Base-by-base conservation (phyloP, 1,139 yeast species). In the Pichia sp. region DNA sequence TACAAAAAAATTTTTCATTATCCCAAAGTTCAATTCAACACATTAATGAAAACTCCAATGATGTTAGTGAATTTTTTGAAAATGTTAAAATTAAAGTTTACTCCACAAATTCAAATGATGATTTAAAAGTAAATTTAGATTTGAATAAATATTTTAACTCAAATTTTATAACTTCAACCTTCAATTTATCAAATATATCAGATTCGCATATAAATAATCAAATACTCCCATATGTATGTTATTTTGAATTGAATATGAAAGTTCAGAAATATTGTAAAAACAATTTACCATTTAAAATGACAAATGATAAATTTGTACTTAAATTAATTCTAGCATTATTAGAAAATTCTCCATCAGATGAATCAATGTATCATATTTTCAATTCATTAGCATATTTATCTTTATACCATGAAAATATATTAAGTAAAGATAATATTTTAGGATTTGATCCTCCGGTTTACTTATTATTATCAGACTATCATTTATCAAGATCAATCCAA, bases 101-200 rank as follows among this genome's bases (percentile, higher is more conserved):
- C 3, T 19, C 25, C 3, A 11, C 19, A 9, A 2, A 36, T 36
- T 36, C 25, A 10, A 18, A 36, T 10, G 19, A 36, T 11, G 22
- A 36, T 19, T 11, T 5, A 19, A 14, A 19, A 14, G 3, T 36
- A 11, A 36, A 10, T 19, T 13, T 3, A 36, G 4, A 5, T 18
- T 10, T 36, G 11, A 36, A 38, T 22, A 41, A 28, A 18, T 42
- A 36, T 4, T 46, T 43, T 2, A 49, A 56, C 31, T 43, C 52
- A 2, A 53, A 53, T 44, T 61, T 62, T 28, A 46, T 58, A n/a
- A 53, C 63, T 6, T 49, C 57, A 34, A 54, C 53, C 34, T 58
- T 61, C 9, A 48, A 58, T 45, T 44, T 43, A 14, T 42, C 51
- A 5, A 22, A 44, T 19, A 28, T 56, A 11, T 45, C 45, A 30